Conservation (phyloP, 1,284 basidiomycete genomes). For the Phellopilus nigrolimitatus region DNA sequence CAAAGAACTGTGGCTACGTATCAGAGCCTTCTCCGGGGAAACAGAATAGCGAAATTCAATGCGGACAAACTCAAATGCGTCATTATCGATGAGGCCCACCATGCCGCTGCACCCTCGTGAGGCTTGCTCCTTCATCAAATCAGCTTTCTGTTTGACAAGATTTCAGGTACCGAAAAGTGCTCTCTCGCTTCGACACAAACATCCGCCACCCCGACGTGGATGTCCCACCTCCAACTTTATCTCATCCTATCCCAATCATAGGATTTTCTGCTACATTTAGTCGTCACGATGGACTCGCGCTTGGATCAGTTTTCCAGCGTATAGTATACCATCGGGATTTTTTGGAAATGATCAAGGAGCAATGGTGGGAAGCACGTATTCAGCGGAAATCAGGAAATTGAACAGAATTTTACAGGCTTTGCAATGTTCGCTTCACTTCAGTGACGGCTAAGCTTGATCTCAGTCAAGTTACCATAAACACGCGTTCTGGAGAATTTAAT, state of each 20-base stretch:
- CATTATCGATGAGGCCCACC: constrained; percentile 93
- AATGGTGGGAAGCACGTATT: constrained; percentile 56
- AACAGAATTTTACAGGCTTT: constrained; percentile 54
- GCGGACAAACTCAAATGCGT: constrained; percentile 72
- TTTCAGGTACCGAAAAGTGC: constrained; percentile 68
- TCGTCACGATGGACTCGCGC: constrained; percentile 85
- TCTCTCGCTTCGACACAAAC: constrained; percentile 69
- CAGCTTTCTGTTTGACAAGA: constrained; percentile 5
- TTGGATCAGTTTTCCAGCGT: constrained; percentile 84
- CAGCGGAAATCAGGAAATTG: constrained; percentile 5
- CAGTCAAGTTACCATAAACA: constrained; percentile 59
- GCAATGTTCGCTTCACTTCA: constrained; percentile 77
- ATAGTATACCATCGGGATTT: constrained; percentile 97
- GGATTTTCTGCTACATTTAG: constrained; percentile 96
- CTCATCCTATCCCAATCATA: constrained; percentile 74
- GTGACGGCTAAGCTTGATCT: constrained; percentile 75
- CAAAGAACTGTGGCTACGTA: constrained; percentile 87
- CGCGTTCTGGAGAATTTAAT: constrained; percentile 74
- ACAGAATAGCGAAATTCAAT: constrained; percentile 78
- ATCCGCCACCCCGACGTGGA: constrained; percentile 50
- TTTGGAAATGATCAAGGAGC: constrained; percentile 87
- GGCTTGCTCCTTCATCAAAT: constrained; percentile 27
- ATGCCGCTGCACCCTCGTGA: constrained; percentile 87
- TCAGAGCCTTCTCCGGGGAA: constrained; percentile 72
- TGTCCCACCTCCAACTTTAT: constrained; percentile 31